Evolutionary conservation across 768 basidiomycete species (phyloP), one percentile per base, ranked within the genome.

Genomic region (Termitomyces sp.): DNA sequence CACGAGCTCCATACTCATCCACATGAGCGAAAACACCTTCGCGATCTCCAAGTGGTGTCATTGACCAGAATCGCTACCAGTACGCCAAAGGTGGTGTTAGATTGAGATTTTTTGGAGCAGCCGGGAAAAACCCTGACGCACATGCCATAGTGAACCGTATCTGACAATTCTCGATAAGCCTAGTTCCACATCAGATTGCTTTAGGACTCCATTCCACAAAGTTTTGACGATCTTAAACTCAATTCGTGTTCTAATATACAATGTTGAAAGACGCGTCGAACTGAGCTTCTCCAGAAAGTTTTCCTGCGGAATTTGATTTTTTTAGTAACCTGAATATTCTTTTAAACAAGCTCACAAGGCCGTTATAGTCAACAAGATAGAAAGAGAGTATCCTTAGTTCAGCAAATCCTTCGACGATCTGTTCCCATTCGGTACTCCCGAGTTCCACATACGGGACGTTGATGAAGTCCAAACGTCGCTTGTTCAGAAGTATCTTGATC

Each of bases 1-100:
- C n/a, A 9, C 43, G 52, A 53, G 50, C 50, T 16, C 39, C 41
- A 15, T 51, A 51, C 39, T 51, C 39, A n/a, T 52, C 50, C 4
- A 52, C 50, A 31, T 52, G 40, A 32, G 50, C 50, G 3, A 41
- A 52, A 20, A 42, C 15, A 31, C 50, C 50, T 25, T 52, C 27
- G 16, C 50, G 50, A 2, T 52, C 15, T 15, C 43, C 43, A 16
- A 6, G 18, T 2, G 31, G 50, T 41, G 12, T 29, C 10, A 20
- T 15, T 42, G 39, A 22, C 48, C 48, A 50, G 5, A 38, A 16
- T 50, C 48, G 36, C 48, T 50, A 13, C n/a, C n/a, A n/a, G n/a
- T n/a, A n/a, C n/a, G n/a, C n/a, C n/a, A n/a, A n/a, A n/a, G n/a
- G n/a, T n/a, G n/a, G n/a, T n/a, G n/a, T n/a, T n/a, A n/a, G n/a